These are phyloP conservation scores for Cadophora luteo-olivacea DNA, from an alignment of 2,329 filamentous ascomycete genomes.

Conservation along the genomic window DNA sequence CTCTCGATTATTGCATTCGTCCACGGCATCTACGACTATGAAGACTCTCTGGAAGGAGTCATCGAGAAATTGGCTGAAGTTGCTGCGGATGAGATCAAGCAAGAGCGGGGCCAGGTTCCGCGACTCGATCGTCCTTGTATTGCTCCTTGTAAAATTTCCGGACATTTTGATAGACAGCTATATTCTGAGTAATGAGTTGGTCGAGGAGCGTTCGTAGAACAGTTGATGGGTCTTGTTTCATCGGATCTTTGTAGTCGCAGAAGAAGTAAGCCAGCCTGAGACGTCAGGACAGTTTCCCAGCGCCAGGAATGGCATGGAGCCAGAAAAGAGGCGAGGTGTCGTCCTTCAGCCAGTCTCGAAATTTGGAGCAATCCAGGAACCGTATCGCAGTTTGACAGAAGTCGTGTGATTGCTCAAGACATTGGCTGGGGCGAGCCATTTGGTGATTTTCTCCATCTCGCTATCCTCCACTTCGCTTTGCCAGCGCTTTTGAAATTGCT, in stretches of 20 bases:
- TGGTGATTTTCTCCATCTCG: slow-evolving; percentile 18
- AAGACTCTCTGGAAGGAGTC: not conserved
- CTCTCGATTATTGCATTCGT: slow-evolving; percentile 21
- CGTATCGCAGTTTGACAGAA: slow-evolving; percentile 9
- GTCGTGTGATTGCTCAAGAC: slow-evolving; percentile 9
- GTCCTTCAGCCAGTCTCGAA: slow-evolving; percentile 13
- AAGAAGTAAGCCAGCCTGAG: slow-evolving; percentile 47
- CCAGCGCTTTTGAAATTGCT: slow-evolving; percentile 11
- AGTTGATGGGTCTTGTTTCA: slow-evolving; percentile 19
- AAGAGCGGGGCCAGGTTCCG: slow-evolving; percentile 5
- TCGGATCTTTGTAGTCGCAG: slow-evolving; percentile 40
- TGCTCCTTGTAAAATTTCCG: slow-evolving; percentile 15
- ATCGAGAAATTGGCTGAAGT: slow-evolving; percentile 8
- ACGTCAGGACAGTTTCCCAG: slow-evolving; percentile 55
- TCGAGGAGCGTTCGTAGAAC: slow-evolving; percentile 20
- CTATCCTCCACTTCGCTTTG: not conserved
- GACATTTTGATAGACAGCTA: slow-evolving; percentile 14
- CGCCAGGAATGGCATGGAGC: slow-evolving; percentile 46
- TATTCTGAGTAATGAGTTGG: slow-evolving; percentile 23
- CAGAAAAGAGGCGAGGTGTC: slow-evolving; percentile 15
- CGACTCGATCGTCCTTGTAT: slow-evolving; percentile 10
- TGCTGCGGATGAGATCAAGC: slow-evolving; percentile 11
- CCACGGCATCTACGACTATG: slow-evolving; percentile 22
- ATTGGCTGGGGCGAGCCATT: slow-evolving; percentile 15
- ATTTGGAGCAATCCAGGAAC: slow-evolving; percentile 7